A percentile compares a stretch with the other conserved stretches of the same genome.
These are phyloP conservation scores for Diaporthe helianthi DNA, from an alignment of 2,329 filamentous ascomycete genomes.

Conservation along the genomic window DNA sequence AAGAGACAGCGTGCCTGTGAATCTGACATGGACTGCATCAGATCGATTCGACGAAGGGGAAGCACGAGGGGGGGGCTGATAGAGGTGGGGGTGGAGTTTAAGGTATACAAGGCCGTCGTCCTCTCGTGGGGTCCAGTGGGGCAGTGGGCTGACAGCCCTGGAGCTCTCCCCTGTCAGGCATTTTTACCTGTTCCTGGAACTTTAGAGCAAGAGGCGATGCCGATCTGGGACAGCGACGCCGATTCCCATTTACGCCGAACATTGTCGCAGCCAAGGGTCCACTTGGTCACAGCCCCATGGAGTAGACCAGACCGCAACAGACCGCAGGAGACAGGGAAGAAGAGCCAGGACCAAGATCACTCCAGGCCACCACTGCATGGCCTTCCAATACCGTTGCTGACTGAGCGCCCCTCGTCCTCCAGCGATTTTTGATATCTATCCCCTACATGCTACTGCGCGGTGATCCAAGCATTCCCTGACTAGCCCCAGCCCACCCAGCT, in stretches of 20 bases:
- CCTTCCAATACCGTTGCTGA: not conserved
- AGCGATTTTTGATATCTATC: not conserved
- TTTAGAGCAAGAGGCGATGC: slow-evolving; percentile 1
- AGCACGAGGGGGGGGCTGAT: not conserved
- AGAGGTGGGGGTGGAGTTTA: slow-evolving; percentile 15
- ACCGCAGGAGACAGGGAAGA: not conserved
- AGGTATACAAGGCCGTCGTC: no score
- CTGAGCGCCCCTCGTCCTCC: not conserved
- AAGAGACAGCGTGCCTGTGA: not conserved
- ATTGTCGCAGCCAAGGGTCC: slow-evolving; percentile 18
- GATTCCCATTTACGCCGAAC: slow-evolving; percentile 19
- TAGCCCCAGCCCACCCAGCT: not conserved
- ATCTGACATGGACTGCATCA: not conserved
- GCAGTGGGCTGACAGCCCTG: not conserved
- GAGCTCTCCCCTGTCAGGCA: not conserved
- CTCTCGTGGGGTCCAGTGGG: slow-evolving; percentile 4
- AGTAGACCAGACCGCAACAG: no score
- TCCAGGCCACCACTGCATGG: not conserved
- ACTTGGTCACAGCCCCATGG: not conserved
- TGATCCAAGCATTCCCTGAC: not conserved
- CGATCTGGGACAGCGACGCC: slow-evolving; percentile 19
- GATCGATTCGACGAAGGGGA: not conserved
- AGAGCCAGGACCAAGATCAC: not conserved
- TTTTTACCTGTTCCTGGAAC: not conserved
- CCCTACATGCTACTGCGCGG: not conserved